Base-by-base conservation (phyloP, 768 basidiomycete species). In the Melanogaster broomeanus region DNA sequence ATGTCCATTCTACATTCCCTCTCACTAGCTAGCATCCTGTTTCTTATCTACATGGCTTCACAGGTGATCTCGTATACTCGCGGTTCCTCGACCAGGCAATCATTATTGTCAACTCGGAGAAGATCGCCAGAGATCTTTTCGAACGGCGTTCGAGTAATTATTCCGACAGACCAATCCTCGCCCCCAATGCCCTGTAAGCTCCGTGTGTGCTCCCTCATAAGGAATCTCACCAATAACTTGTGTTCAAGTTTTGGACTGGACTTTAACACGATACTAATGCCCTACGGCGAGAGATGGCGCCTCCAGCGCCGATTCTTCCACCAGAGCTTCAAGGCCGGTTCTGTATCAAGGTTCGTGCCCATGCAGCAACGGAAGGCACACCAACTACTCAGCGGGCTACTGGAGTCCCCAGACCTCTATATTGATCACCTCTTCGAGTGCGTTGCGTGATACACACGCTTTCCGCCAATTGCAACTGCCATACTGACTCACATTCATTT, bases 231-330 rank as follows among this genome's bases (percentile, higher is more conserved):
- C n/a, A n/a, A n/a, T n/a, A n/a, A n/a, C n/a, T n/a, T n/a, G n/a
- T n/a, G n/a, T n/a, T n/a, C n/a, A n/a, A 68, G 67, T 24, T 45
- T 67, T 22, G 63, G 62, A 18, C 42, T 42, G 9, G 62, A 59
- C 15, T 71, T 67, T 47, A 52, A 52, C 2, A 61, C 59, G 11
- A 47, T 58, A 35, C 58, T 64, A 27, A 21, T 69, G n/a, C 61
- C 61, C 4, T 68, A 68, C 33, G 63, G 68, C 12, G 60, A 61
- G 31, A 44, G 51, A 6, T 69, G 68, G 67, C 61, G 63, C 3
- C 56, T 61, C 18, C 65, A 65, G 48, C 58, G 74, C 22, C 57
- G 67, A 27, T 39, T 74, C 12, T 69, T 68, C 43, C 74, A 76
- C 21, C 72, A 75, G 40, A 62, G 63, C 9, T 72, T 76, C 56